Evolutionary conservation across 345 rosid genomes (phyloP).

Genomic region (Odontarrhena argentea): DNA sequence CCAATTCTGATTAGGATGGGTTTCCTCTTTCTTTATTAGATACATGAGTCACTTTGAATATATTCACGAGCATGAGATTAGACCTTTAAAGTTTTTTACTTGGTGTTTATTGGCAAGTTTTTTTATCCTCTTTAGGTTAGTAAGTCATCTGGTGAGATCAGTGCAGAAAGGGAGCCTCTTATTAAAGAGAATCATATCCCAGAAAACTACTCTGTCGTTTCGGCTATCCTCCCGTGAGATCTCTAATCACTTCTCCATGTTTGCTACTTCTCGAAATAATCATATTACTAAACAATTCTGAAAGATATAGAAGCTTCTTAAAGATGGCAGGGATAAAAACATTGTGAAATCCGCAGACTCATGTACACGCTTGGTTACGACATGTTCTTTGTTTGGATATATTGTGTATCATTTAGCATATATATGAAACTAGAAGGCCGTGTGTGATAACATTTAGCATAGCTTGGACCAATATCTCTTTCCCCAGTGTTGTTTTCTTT

Average conservation of each 20-base stretch:
- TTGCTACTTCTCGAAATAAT: background rate
- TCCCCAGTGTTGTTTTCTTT: background rate
- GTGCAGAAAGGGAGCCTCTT: constrained; percentile 64
- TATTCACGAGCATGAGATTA: background rate
- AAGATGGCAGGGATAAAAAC: background rate
- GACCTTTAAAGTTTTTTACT: background rate
- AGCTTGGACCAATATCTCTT: constrained; percentile 8
- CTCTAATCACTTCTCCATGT: constrained; percentile 30
- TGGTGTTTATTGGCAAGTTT: constrained; percentile 25
- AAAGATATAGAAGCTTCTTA: no score
- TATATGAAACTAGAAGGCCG: background rate
- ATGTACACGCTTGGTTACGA: background rate
- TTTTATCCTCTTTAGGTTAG: constrained; percentile 47
- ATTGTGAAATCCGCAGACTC: background rate
- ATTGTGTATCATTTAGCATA: background rate
- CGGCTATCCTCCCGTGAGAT: constrained; percentile 78
- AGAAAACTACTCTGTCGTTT: constrained; percentile 58
- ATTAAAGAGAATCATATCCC: constrained; percentile 47
- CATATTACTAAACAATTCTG: no score
- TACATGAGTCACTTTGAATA: background rate
- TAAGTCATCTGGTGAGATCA: constrained; percentile 68
- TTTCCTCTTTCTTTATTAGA: no score
- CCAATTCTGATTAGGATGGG: no score
- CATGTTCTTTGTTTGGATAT: background rate
- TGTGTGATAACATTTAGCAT: constrained; percentile 1